Percentiles rank a stretch among this genome's conserved stretches.
phyloP scores from a whole-genome alignment of 805 yeast genomes.

The Candida alai region DNA sequence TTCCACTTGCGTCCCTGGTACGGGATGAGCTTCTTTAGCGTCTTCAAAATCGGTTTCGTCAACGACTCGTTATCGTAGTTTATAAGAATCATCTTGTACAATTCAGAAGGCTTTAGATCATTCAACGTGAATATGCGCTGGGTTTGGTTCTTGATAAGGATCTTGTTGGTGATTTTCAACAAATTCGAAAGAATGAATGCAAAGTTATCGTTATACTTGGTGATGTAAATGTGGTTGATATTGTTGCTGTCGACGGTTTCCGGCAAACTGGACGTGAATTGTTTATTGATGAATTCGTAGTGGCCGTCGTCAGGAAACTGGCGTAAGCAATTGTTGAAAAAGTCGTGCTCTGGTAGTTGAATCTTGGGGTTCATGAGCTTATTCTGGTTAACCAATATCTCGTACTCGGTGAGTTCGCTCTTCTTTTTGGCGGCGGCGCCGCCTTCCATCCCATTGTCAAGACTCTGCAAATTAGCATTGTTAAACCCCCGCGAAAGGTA shows the following conservation, averaged over 20 bases:
- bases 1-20: constrained; percentile 95
- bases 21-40: constrained; percentile 77
- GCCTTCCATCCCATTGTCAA: constrained; percentile 6
- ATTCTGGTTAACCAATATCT: constrained; percentile 33
- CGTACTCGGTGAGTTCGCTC: constrained; percentile 25
- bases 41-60: constrained; percentile 66
- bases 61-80: constrained; percentile 57
- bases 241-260: constrained; percentile 21
- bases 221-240: constrained; percentile 25
- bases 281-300: constrained; percentile 27
- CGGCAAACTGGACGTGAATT: constrained; percentile 25
- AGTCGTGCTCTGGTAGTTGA: constrained; percentile 27
- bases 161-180: constrained; percentile 51
- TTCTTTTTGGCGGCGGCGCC: constrained; percentile 9
- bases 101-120: constrained; percentile 60
- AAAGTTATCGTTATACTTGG: constrained; percentile 36
- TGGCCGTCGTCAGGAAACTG: constrained; percentile 10
- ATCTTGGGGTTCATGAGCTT: constrained; percentile 38
- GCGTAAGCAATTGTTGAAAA: constrained; percentile 34
- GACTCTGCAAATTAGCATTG: constrained; percentile 30
- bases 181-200: constrained; percentile 49
- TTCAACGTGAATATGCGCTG: constrained; percentile 66
- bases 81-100: constrained; percentile 52
- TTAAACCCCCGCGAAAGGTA: constrained; percentile 33
- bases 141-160: constrained; percentile 58